Evolutionary conservation across 2,329 filamentous ascomycete species (phyloP), one percentile per base, ranked within the genome.

Genomic region (Fulvia fulva): DNA sequence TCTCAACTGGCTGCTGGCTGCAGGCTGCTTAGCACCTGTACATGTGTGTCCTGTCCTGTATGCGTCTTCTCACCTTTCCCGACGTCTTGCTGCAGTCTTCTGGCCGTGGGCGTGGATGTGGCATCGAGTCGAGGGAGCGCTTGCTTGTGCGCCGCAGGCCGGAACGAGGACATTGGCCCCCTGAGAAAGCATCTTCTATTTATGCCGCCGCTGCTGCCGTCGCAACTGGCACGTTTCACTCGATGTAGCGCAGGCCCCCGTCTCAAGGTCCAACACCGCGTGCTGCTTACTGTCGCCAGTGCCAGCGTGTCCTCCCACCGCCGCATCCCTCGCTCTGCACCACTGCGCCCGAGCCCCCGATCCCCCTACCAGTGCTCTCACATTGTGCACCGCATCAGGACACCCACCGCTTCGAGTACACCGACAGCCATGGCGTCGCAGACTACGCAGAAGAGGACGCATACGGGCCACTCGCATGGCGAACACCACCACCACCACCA

Each of bases 401-500:
- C 41, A n/a, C 59, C 59, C 16, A 19, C 55, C 14, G 26, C 57
- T 34, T 12, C 58, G 11, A 23, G 45, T n/a, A 50, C 41, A n/a
- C 21, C 58, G 23, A 53, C 59, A 21, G 53, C 62, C 16, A 66
- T 68, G 65, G 61, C 63, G 26, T 47, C 47, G 44, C 61, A 57
- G 57, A 61, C 50, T 54, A 57, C 56, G 34, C 70, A 73, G 55
- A 67, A 64, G 44, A 65, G 70, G 46, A 58, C 63, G 23, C 71
- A 73, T 51, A 63, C 60, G 28, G 70, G 67, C 16, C 68, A 69
- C 49, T 67, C 66, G 11, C 72, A 73, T 62, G 80, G 82, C 63
- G 75, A 76, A 26, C 83, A 85, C 64, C 75, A 78, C 57, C 86
- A 89, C 68, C 86, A 90, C 57, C 86, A 89, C 68, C 86, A 90